Percentiles rank a stretch among this genome's conserved stretches.
These are phyloP conservation scores for Aspergillus sclerotioniger DNA, from an alignment of 495 filamentous ascomycete genomes.

Conservation along the genomic window DNA sequence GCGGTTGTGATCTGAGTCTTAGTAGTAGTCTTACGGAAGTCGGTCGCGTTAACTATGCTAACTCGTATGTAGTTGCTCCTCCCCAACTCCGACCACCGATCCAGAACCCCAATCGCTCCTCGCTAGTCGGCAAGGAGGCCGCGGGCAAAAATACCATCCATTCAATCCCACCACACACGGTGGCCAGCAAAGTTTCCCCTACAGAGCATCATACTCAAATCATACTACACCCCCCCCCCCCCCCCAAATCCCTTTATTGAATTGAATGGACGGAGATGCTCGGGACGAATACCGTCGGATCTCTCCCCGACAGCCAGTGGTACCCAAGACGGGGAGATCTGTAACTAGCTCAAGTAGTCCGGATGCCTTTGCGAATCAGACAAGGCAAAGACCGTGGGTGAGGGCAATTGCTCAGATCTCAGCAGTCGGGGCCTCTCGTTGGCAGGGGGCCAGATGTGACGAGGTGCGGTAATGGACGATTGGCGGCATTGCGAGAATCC, in stretches of 20 bases:
- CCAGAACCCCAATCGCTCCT: not conserved
- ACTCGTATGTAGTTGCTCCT: no score
- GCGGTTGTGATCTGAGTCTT: not conserved
- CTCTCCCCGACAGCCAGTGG: not conserved
- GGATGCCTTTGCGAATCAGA: not conserved
- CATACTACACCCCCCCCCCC: no score
- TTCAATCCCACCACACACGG: not conserved
- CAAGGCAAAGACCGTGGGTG: not conserved
- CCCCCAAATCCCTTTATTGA: no score
- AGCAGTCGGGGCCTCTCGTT: not conserved
- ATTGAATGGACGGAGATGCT: not conserved
- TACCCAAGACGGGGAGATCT: not conserved
- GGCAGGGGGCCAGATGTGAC: not conserved
- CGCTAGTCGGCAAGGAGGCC: not conserved
- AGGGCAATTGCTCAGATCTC: not conserved
- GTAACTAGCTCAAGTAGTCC: not conserved
- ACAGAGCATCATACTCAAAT: not conserved
- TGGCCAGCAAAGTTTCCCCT: not conserved
- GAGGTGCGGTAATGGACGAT: not conserved
- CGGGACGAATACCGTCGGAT: not conserved
- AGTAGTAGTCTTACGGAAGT: no score
- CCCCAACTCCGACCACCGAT: not conserved
- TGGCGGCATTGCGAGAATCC: not conserved
- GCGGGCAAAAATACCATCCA: not conserved
- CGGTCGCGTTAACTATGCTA: no score